Conservation (phyloP, 2,329 filamentous ascomycete species). For the Aspergillus bombycis region DNA sequence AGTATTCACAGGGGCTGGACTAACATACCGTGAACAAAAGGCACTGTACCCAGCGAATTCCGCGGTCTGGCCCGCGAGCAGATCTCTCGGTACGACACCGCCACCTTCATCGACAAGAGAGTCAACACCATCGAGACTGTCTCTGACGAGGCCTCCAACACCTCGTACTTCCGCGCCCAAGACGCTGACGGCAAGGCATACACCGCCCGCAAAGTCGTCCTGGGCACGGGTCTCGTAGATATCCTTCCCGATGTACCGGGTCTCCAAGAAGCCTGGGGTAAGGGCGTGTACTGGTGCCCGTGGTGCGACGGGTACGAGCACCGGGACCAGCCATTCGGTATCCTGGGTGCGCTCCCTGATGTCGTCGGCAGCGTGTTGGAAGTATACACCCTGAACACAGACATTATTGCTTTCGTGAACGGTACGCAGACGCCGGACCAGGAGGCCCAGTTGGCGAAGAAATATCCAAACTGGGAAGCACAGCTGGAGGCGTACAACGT, state of each 20-base stretch:
- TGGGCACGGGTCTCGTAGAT: slow-evolving; percentile 62
- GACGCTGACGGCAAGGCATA: slow-evolving; percentile 40
- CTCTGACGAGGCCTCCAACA: slow-evolving; percentile 32
- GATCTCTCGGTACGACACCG: slow-evolving; percentile 55
- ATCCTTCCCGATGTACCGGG: slow-evolving; percentile 60
- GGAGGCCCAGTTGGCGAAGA: slow-evolving; percentile 44
- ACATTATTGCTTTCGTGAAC: slow-evolving; percentile 63
- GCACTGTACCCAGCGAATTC: slow-evolving; percentile 58
- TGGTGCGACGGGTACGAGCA: slow-evolving; percentile 69
- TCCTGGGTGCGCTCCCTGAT: slow-evolving; percentile 53
- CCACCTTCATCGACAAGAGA: slow-evolving; percentile 56
- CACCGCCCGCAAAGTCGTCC: slow-evolving; percentile 58
- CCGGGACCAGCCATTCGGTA: slow-evolving; percentile 59
- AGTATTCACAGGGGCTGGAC: no score
- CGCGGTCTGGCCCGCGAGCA: slow-evolving; percentile 58
- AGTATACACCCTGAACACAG: slow-evolving; percentile 57
- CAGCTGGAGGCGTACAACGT: slow-evolving; percentile 57
- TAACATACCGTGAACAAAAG: slow-evolving; percentile 33
- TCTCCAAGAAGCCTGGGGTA: slow-evolving; percentile 58
- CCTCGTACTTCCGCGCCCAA: slow-evolving; percentile 52
- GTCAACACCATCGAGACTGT: slow-evolving; percentile 44
- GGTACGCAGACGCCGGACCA: slow-evolving; percentile 56
- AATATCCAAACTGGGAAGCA: slow-evolving; percentile 52
- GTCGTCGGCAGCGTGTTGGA: slow-evolving; percentile 54
- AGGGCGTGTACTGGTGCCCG: slow-evolving; percentile 66